Evolutionary conservation across 768 basidiomycete species (phyloP).

Genomic region (Rhodotorula graminis): DNA sequence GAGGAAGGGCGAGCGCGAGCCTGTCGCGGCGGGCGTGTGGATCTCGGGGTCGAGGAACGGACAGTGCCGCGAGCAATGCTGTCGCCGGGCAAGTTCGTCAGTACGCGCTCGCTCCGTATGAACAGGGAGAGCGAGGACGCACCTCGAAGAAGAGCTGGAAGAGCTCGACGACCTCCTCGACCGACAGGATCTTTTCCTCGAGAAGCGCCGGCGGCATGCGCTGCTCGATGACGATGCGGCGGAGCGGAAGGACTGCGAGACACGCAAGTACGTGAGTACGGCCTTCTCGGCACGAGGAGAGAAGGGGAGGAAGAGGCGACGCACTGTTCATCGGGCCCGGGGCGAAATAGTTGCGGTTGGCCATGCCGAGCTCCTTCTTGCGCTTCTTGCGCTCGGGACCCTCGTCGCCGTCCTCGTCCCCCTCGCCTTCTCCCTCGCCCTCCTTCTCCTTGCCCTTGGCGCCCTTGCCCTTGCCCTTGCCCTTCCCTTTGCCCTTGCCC

Average conservation of each 20-base stretch:
- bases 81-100: background rate
- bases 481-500: conserved; percentile 29
- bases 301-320: background rate
- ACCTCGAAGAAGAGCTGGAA: conserved; percentile 63
- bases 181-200: conserved; percentile 38
- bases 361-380: conserved; percentile 38
- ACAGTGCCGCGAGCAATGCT: conserved; percentile 49
- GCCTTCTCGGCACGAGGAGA: background rate
- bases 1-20: conserved; percentile 88
- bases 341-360: conserved; percentile 40
- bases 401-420: conserved; percentile 4
- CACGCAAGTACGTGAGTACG: conserved; percentile 45
- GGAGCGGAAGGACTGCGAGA: conserved; percentile 35
- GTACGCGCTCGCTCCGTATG: too few relatives aligned
- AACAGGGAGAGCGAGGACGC: too few relatives aligned
- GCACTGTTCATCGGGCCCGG: conserved; percentile 42
- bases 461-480: conserved; percentile 10
- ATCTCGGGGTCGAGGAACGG: conserved; percentile 78
- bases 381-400: conserved; percentile 7
- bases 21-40: conserved; percentile 89
- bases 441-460: conserved; percentile 4
- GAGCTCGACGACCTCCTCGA: conserved; percentile 76
- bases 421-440: background rate
- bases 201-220: conserved; percentile 40
- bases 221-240: conserved; percentile 42